phyloP scores from a whole-genome alignment of 2,329 filamentous ascomycete species.

The Colletotrichum godetiae region DNA sequence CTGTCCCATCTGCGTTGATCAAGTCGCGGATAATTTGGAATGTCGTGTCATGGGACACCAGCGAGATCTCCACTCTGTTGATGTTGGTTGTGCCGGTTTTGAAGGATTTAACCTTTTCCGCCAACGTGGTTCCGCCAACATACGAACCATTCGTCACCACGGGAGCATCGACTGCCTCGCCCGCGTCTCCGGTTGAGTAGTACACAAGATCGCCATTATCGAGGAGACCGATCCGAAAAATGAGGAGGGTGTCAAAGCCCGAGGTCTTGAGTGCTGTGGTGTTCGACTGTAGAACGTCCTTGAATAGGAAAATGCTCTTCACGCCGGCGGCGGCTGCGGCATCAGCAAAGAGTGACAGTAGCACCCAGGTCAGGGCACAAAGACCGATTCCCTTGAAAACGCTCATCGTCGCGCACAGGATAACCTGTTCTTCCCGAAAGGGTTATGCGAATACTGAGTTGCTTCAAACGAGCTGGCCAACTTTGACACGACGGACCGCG shows the following conservation, averaged over 20 bases:
- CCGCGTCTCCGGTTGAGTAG: slow-evolving; percentile 55
- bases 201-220: slow-evolving; percentile 57
- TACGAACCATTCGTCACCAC: slow-evolving; percentile 50
- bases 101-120: slow-evolving; percentile 53
- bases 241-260: slow-evolving; percentile 55
- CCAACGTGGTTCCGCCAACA: slow-evolving; percentile 59
- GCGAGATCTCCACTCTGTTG: slow-evolving; percentile 54
- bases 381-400: neutral
- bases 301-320: slow-evolving; percentile 50
- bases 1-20: slow-evolving; percentile 48
- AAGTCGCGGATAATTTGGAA: slow-evolving; percentile 49
- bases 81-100: slow-evolving; percentile 49
- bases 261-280: slow-evolving; percentile 53
- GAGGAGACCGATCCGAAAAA: slow-evolving; percentile 56
- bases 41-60: slow-evolving; percentile 49
- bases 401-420: neutral
- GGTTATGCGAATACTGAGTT: neutral
- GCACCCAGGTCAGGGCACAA: neutral
- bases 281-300: slow-evolving; percentile 58
- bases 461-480: neutral
- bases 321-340: neutral
- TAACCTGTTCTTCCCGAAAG: neutral
- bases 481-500: no score
- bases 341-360: neutral
- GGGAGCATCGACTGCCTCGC: slow-evolving; percentile 49